Evolutionary conservation across 306 rosid genomes (phyloP), one percentile per base, ranked within the genome.

Genomic region (Cicer cuneatum): DNA sequence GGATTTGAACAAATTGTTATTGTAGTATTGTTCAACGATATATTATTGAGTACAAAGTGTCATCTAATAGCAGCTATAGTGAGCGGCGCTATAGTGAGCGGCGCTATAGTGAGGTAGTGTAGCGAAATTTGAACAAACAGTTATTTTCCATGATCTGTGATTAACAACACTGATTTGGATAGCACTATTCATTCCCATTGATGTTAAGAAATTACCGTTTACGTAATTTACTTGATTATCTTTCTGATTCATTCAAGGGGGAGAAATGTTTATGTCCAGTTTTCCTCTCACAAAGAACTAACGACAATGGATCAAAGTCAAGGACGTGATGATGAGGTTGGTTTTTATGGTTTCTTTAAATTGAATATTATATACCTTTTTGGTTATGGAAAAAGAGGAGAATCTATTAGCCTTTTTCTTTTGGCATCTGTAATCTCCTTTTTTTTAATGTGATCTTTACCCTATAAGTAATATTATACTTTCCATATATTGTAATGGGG

Each of bases 241-340:
- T 58, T 74, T 73, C 52, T 71, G 47, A 66, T 72, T 70, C 67
- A 60, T 56, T 82, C 46, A 59, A 92, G 99, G 90, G 99, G 99
- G 64, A 89, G 99, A 89, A 95, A 95, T 92, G 98, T 95, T 64
- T 95, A 95, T 87, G 89, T 92, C 79, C 99, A 95, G 79, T 95
- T 89, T 82, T 95, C 99, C 40, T 95, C 99, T 8, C 99, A 95
- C 89, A 98, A 86, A 84, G 99, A 95, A 75, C 79, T 95, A 54
- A 95, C 99, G 37, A 95, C 97, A 10, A 87, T 90, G 91, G 97
- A 95, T 78, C 98, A 92, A 76, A 92, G 73, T 69, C 99, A 95
- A 92, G 97, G 92, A 48, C 90, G 99, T 69, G 99, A 89, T 74
- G 97, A 95, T 66, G 99, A 95, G 99, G 99, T 95, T 86, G 79